Base-by-base conservation (phyloP, 768 basidiomycete species). In the Trametes maxima region DNA sequence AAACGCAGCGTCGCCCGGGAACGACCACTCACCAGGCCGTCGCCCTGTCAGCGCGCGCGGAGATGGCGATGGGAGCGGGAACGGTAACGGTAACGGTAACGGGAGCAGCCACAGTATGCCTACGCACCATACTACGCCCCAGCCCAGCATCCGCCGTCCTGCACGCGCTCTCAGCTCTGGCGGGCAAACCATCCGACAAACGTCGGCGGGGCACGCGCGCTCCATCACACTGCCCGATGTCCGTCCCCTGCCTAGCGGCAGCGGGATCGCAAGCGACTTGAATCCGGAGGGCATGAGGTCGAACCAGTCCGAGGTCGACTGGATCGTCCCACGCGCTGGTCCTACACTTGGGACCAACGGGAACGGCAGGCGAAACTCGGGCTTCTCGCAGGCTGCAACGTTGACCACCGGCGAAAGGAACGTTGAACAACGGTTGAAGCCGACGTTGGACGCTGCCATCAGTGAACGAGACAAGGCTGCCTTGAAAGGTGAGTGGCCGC, bases 371-470 rank as follows among this genome's bases (percentile, higher is more conserved):
- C 48, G 10, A 11, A 58, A 49, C 24, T 16, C 42, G 21, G 50
- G 44, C 2, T 8, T n/a, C 3, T 56, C 49, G 19, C 47, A 50
- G 19, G 24, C 19, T 17, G 11, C 44, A 16, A 52, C 44, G 16
- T 17, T 36, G 11, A 8, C 14, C 19, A n/a, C 25, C 11, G 24
- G 58, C 6, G 68, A 68, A 24, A 66, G 50, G 53, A 70, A 81
- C 0, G 70, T 86, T 0, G 76, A 76, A 10, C 82, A 86, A 53
- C 80, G 88, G 4, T 70, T 90, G 4, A 44, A 75, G 17, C 83
- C 84, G 3, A 89, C 86, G 0, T 69, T 89, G 2, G 62, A 74
- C 0, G 69, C 75, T 2, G 88, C 88, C 1, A 67, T 66, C 7
- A 13, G n/a, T 0, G 82, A 86, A 65, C 77, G 77, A 55, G 69